Evolutionary conservation across 768 basidiomycete genomes (phyloP), one percentile per base, ranked within the genome.

Genomic region (Leccinellum albellum): DNA sequence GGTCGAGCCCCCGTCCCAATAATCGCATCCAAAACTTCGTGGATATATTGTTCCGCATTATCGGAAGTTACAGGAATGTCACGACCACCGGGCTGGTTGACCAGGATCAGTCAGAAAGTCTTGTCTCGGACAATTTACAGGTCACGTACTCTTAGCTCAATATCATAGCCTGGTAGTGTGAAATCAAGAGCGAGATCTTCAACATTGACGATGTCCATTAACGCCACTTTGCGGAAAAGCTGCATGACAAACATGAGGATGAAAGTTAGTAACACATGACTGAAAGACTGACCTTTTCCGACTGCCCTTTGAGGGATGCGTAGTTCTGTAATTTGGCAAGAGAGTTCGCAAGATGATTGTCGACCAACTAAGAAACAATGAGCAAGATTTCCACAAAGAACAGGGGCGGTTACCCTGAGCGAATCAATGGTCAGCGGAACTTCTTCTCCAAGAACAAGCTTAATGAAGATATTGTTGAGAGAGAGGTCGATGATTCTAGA

Each of bases 401-500:
- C 29, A 56, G n/a, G 47, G 42, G 31, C n/a, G 71, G 79, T 54
- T 58, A 94, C 91, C 74, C 85, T 88, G 51, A 98, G 80, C 6
- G 86, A 85, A n/a, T 89, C 83, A 55, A 96, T 82, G 4, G 87
- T 90, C 61, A 90, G 75, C 14, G 92, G 88, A 26, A 98, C 81
- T 35, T 91, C 86, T 61, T 94, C 90, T 21, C 91, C 93, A 14
- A 98, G 82, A 6, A 95, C 81, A 51, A 91, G 81, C 70, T 91
- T 93, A 61, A 98, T 78, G 81, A 98, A 98, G n/a, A 96, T 76
- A 70, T 91, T 93, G 77, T 94, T 98, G 71, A 98, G 86, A 28
- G 91, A 87, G 62, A 98, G 78, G 70, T 98, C 97, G 73, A 98
- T 96, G 68, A 98, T 98, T 20, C 97, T 84, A 10, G 95, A 97